These are phyloP conservation scores for Microstegium vimineum DNA, from an alignment of 176 grass and related monocot genomes.

Conservation along the genomic window DNA sequence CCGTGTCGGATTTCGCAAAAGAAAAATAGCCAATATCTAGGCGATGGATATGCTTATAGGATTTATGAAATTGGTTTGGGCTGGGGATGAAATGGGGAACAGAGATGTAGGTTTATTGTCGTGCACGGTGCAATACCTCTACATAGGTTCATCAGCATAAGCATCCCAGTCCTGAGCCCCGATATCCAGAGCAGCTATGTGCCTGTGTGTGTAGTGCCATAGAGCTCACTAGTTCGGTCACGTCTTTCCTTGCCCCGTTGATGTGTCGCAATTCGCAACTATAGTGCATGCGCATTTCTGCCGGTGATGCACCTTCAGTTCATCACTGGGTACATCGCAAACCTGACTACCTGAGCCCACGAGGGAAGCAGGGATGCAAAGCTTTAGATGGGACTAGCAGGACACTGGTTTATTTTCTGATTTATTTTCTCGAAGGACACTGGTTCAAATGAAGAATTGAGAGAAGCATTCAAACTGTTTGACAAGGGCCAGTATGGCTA, in stretches of 20 bases:
- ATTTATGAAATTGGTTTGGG: not conserved
- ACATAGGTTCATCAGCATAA: too few relatives aligned
- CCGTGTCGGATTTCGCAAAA: not conserved
- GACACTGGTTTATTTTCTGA: too few relatives aligned
- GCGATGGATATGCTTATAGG: not conserved
- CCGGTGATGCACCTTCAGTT: not conserved
- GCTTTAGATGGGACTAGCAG: not conserved
- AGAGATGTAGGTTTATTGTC: too few relatives aligned
- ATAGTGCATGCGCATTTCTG: too few relatives aligned
- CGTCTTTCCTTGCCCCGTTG: too few relatives aligned
- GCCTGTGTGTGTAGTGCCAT: not conserved
- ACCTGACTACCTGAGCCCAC: too few relatives aligned
- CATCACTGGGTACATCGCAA: not conserved
- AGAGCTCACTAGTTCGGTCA: not conserved
- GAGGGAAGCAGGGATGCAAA: not conserved
- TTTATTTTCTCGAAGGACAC: not conserved
- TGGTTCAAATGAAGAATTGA: conserved; percentile 11
- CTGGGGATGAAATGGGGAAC: too few relatives aligned
- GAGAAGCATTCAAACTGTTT: not conserved
- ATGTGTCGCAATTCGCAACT: not conserved
- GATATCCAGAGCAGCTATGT: not conserved
- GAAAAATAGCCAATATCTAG: not conserved
- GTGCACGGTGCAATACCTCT: too few relatives aligned
- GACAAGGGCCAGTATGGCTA: conserved; percentile 15
- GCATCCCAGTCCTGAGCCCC: not conserved